Conservation (phyloP, 2,329 filamentous ascomycete species). For the Monosporascus sp. region DNA sequence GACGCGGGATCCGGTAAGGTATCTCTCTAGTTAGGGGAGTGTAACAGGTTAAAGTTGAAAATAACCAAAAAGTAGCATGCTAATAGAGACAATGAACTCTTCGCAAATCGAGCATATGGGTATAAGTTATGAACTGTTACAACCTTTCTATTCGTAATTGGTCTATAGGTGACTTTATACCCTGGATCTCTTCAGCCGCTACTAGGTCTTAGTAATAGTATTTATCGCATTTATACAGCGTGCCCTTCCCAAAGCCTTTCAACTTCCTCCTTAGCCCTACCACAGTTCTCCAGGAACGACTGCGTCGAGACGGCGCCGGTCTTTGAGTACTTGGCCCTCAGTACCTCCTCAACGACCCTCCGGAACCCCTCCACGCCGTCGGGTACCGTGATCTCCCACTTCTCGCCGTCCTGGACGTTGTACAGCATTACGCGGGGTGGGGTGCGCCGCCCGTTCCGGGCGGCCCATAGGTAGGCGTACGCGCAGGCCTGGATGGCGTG, state of each 20-base stretch:
- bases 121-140: too few relatives aligned
- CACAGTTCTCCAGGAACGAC: constrained; percentile 2
- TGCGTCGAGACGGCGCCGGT: background rate
- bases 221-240: too few relatives aligned
- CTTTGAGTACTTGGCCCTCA: constrained; percentile 15
- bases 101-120: too few relatives aligned
- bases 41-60: too few relatives aligned
- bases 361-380: constrained; percentile 1
- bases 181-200: too few relatives aligned
- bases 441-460: background rate
- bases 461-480: constrained; percentile 19
- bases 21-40: too few relatives aligned
- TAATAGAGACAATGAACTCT: too few relatives aligned
- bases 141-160: too few relatives aligned
- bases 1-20: too few relatives aligned
- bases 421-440: constrained; percentile 18
- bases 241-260: background rate
- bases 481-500: constrained; percentile 20
- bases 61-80: too few relatives aligned
- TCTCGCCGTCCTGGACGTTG: constrained; percentile 23
- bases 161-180: too few relatives aligned
- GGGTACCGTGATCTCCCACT: constrained; percentile 12
- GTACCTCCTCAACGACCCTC: constrained; percentile 10
- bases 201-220: too few relatives aligned
- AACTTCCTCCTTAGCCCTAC: constrained; percentile 1